Conservation (phyloP, 352 stramenopile genomes). For the Pythium rhizo-oryzae region DNA sequence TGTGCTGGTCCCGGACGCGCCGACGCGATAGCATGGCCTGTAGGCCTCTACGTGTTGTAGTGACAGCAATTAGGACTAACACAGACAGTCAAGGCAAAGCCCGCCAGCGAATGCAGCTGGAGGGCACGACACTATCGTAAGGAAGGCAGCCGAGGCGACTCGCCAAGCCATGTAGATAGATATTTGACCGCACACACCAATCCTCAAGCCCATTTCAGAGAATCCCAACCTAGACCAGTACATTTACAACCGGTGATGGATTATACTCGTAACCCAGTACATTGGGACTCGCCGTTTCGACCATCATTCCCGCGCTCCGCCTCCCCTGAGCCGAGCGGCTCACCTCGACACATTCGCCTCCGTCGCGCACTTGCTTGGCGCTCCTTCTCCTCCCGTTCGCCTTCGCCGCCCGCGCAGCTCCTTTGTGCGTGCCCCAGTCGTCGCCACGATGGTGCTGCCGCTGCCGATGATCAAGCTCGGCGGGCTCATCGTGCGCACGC, state of each 20-base stretch:
- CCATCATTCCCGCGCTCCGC: background rate
- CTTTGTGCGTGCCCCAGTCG: background rate
- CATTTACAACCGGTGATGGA: too few relatives aligned
- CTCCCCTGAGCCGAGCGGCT: background rate
- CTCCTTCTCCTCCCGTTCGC: background rate
- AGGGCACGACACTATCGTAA: background rate
- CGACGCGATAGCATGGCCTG: constrained; percentile 22
- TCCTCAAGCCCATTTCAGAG: too few relatives aligned
- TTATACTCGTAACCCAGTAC: background rate
- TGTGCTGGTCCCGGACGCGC: constrained; percentile 11
- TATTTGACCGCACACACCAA: too few relatives aligned
- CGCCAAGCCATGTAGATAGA: too few relatives aligned
- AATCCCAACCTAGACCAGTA: too few relatives aligned
- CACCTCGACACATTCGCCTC: background rate
- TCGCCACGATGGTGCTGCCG: constrained; percentile 34
- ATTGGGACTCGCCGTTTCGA: background rate
- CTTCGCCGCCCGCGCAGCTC: too few relatives aligned
- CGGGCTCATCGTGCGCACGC: constrained; percentile 76
- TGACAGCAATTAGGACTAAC: too few relatives aligned
- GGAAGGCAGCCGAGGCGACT: background rate
- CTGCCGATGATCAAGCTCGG: constrained; percentile 87
- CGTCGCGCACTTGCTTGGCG: background rate
- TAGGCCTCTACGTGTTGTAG: too few relatives aligned
- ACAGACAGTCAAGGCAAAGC: too few relatives aligned
- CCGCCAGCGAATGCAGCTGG: too few relatives aligned